Evolutionary conservation across 73 alveolate genomes (phyloP).

Genomic region (Tetrahymena elliotti): DNA sequence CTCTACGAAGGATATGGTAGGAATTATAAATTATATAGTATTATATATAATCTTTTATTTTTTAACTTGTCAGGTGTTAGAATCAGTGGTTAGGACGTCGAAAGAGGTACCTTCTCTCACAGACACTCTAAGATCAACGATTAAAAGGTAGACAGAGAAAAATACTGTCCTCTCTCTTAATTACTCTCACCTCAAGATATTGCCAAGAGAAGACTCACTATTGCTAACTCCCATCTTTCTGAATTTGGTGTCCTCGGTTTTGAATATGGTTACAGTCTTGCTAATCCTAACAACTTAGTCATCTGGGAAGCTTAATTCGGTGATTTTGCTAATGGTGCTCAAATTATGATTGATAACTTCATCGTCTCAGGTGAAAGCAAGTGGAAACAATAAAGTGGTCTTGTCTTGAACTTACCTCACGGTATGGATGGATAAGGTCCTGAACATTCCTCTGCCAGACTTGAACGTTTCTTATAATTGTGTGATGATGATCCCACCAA

Average conservation of each 20-base stretch:
- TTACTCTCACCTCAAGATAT: neutral
- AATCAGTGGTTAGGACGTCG: slow-evolving; percentile 66
- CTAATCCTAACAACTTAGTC: slow-evolving; percentile 68
- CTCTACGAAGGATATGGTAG: slow-evolving; percentile 58
- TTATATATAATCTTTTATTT: neutral
- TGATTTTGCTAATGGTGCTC: slow-evolving; percentile 94
- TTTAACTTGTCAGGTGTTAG: slow-evolving; percentile 45
- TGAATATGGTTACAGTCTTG: slow-evolving; percentile 89
- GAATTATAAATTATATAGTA: neutral
- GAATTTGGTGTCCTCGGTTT: slow-evolving; percentile 84
- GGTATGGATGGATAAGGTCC: slow-evolving; percentile 92
- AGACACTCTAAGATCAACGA: slow-evolving; percentile 66
- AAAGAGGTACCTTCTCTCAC: slow-evolving; percentile 79
- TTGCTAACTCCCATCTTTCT: slow-evolving; percentile 54
- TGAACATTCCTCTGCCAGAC: slow-evolving; percentile 80
- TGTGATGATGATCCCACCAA: slow-evolving; percentile 43
- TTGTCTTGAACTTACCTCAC: slow-evolving; percentile 73
- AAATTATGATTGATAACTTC: slow-evolving; percentile 80
- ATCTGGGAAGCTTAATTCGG: slow-evolving; percentile 95
- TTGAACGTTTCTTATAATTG: slow-evolving; percentile 69
- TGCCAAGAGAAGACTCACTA: slow-evolving; percentile 13
- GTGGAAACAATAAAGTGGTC: slow-evolving; percentile 70
- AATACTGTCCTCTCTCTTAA: slow-evolving; percentile 44
- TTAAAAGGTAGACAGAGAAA: slow-evolving; percentile 37
- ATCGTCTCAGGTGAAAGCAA: slow-evolving; percentile 81